Evolutionary conservation across 192 early-diverging fungal genomes (phyloP).

Genomic region (Rhizophagus sp.): DNA sequence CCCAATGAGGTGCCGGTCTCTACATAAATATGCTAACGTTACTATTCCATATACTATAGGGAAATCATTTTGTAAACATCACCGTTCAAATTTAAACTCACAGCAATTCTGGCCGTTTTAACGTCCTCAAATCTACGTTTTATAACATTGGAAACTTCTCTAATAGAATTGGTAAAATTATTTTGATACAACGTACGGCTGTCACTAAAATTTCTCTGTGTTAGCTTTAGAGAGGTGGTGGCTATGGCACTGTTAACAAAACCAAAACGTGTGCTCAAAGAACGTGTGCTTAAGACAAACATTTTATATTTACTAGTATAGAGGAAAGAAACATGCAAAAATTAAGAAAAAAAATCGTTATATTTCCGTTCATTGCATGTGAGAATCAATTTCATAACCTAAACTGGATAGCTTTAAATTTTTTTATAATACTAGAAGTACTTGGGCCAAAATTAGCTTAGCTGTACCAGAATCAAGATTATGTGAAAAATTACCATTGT

Average conservation of each 20-base stretch:
- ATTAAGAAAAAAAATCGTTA: too few species aligned
- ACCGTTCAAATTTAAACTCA: not conserved
- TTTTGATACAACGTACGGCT: not conserved
- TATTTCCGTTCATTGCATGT: too few species aligned
- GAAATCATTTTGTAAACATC: not conserved
- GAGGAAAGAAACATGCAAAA: too few species aligned
- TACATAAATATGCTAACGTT: not conserved
- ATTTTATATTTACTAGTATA: not conserved
- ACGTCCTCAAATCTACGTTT: too few species aligned
- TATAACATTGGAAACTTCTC: too few species aligned
- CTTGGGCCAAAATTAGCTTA: too few species aligned
- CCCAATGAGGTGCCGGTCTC: constrained; percentile 35
- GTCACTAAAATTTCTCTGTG: not conserved
- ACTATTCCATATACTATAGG: not conserved
- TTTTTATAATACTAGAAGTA: too few species aligned
- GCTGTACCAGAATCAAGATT: too few species aligned
- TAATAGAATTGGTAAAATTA: too few species aligned
- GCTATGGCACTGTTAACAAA: not conserved
- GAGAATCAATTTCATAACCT: too few species aligned
- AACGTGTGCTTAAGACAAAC: not conserved
- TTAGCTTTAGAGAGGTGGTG: not conserved
- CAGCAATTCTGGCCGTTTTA: not conserved
- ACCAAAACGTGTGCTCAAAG: not conserved
- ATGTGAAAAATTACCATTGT: too few species aligned
- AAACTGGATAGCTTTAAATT: too few species aligned